These are phyloP conservation scores for Aspergillus candidus DNA, from an alignment of 2,329 filamentous ascomycete genomes.

Conservation along the genomic window DNA sequence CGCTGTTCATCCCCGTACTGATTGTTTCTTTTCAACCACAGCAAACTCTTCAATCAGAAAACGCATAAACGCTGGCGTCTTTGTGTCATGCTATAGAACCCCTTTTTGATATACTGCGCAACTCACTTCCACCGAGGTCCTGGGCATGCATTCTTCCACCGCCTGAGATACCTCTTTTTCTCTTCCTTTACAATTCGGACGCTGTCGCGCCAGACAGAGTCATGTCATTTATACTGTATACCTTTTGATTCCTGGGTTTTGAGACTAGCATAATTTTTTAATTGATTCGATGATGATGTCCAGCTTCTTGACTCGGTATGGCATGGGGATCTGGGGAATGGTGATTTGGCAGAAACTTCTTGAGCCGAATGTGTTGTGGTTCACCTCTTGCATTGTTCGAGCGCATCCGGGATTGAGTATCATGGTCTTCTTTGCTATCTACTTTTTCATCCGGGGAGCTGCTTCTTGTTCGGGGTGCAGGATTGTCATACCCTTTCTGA, in stretches of 20 bases:
- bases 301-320: neutral
- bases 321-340: neutral
- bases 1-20: slow-evolving; percentile 5
- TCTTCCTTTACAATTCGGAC: slow-evolving; percentile 18
- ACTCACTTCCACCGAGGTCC: slow-evolving; percentile 11
- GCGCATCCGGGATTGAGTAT: too few species aligned
- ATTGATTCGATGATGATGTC: slow-evolving; percentile 16
- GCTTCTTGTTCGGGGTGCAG: neutral
- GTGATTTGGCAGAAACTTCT: neutral
- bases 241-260: slow-evolving; percentile 18
- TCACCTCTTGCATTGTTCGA: neutral
- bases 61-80: slow-evolving; percentile 32
- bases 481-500: too few species aligned
- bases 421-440: neutral
- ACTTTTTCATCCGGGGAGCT: neutral
- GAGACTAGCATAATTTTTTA: slow-evolving; percentile 30
- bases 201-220: slow-evolving; percentile 18
- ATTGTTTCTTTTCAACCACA: slow-evolving; percentile 13
- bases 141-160: slow-evolving; percentile 1
- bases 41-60: slow-evolving; percentile 42
- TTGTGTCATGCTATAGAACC: slow-evolving; percentile 27
- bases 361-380: neutral
- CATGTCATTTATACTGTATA: slow-evolving; percentile 33
- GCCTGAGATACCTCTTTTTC: slow-evolving; percentile 15
- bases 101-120: slow-evolving; percentile 25